A percentile compares a stretch with the other conserved stretches of the same genome.
Conservation (phyloP, 495 filamentous ascomycete genomes). For the Penicillium mononematosum region DNA sequence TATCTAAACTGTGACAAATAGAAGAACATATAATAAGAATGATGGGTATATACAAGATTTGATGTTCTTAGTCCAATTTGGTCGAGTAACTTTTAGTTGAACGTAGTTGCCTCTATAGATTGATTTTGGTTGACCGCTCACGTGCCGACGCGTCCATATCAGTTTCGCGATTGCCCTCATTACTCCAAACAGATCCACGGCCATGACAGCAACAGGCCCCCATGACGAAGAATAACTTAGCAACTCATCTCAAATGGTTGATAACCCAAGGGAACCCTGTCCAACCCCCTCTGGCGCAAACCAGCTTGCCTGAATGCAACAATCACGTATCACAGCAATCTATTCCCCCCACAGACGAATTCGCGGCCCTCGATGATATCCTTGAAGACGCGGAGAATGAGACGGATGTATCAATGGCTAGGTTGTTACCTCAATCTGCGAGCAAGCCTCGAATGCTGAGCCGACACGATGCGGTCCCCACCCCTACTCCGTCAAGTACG, state of each 20-base stretch:
- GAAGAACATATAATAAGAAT: background rate
- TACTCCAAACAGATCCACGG: constrained; percentile 15
- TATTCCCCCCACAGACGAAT: constrained; percentile 23
- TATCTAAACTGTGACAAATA: background rate
- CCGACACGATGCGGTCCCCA: constrained; percentile 21
- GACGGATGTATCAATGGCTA: constrained; percentile 52
- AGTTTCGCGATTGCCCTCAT: constrained; percentile 22
- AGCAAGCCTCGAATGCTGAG: constrained; percentile 51
- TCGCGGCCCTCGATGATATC: constrained; percentile 21
- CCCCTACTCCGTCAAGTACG: constrained; percentile 25
- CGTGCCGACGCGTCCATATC: constrained; percentile 31
- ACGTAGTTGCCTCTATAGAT: constrained; percentile 4
- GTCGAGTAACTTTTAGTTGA: background rate
- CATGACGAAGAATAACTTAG: constrained; percentile 56
- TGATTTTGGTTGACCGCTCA: constrained; percentile 27
- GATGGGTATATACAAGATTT: background rate
- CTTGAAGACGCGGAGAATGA: constrained; percentile 30
- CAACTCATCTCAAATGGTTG: constrained; percentile 51
- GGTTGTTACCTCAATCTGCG: constrained; percentile 52
- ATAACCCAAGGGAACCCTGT: constrained; percentile 41
- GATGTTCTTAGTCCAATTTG: background rate
- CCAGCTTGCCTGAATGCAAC: constrained; percentile 22
- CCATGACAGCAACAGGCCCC: constrained; percentile 38
- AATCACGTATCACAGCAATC: constrained; percentile 20
- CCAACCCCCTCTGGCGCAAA: constrained; percentile 34